phyloP scores from a whole-genome alignment of 148 eudicot species.

The Bassia scoparia region DNA sequence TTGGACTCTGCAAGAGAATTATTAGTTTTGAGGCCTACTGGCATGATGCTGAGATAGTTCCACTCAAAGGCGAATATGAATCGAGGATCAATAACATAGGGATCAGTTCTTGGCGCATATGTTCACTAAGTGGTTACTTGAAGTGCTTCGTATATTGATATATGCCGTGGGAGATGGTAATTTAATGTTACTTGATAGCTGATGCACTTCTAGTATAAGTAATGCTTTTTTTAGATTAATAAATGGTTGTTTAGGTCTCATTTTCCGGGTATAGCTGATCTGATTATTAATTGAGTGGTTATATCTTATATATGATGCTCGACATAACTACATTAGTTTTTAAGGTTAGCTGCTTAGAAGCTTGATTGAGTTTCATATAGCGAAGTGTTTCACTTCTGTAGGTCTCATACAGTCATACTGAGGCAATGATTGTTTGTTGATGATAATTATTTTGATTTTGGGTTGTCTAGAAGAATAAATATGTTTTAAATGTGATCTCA shows the following conservation, averaged over 20 bases:
- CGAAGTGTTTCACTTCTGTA: too few species aligned
- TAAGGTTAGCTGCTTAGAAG: too few species aligned
- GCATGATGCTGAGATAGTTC: not conserved
- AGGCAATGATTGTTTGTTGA: too few species aligned
- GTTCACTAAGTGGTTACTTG: not conserved
- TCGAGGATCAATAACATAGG: too few species aligned
- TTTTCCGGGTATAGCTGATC: not conserved
- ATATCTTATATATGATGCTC: not conserved
- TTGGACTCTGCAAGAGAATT: not conserved
- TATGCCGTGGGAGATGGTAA: not conserved
- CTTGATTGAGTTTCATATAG: too few species aligned
- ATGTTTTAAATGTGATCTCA: not conserved
- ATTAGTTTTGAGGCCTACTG: not conserved
- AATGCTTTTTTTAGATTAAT: not conserved
- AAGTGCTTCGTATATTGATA: not conserved
- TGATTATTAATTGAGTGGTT: not conserved
- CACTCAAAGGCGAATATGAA: too few species aligned
- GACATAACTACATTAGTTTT: too few species aligned
- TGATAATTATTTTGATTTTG: not conserved
- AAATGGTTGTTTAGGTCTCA: not conserved
- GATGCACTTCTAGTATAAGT: not conserved
- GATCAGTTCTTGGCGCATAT: too few species aligned
- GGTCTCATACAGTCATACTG: not conserved
- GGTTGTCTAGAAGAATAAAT: not conserved
- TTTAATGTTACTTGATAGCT: not conserved